Conservation (phyloP, 495 filamentous ascomycete genomes). For the Penicillium longicatenatum region DNA sequence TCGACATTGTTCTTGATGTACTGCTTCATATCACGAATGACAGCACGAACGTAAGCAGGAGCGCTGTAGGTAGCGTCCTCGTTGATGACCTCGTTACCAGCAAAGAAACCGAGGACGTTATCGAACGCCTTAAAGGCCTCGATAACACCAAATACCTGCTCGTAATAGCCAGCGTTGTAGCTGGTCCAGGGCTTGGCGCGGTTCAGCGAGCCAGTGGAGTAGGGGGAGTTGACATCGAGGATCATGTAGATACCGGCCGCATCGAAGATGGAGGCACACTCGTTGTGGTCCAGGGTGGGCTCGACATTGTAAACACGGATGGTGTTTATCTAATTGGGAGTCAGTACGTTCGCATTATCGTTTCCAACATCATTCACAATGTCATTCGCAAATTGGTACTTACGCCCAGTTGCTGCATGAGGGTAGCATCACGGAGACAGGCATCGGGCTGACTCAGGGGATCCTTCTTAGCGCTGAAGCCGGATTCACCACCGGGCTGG, state of each 20-base stretch:
- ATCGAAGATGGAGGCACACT: slow-evolving; percentile 92
- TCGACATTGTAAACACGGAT: slow-evolving; percentile 94
- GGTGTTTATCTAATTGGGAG: slow-evolving; percentile 65
- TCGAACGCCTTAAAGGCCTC: slow-evolving; percentile 94
- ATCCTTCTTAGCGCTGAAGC: slow-evolving; percentile 70
- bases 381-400: slow-evolving; percentile 8
- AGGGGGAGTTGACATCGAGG: slow-evolving; percentile 88
- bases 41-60: slow-evolving; percentile 53
- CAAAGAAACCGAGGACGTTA: slow-evolving; percentile 89
- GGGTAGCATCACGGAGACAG: slow-evolving; percentile 87
- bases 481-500: slow-evolving; percentile 87
- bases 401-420: slow-evolving; percentile 82
- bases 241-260: slow-evolving; percentile 74
- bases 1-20: slow-evolving; percentile 74
- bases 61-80: slow-evolving; percentile 47
- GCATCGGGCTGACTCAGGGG: slow-evolving; percentile 72
- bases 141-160: slow-evolving; percentile 84
- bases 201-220: slow-evolving; percentile 73
- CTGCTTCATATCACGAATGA: slow-evolving; percentile 83
- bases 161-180: slow-evolving; percentile 76
- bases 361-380: slow-evolving; percentile 4
- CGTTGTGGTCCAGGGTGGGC: slow-evolving; percentile 80
- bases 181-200: slow-evolving; percentile 64
- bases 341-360: background rate
- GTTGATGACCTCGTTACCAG: slow-evolving; percentile 93